Evolutionary conservation across 2,329 filamentous ascomycete genomes (phyloP), one percentile per base, ranked within the genome.

Genomic region (Aspergillus phoenicis): DNA sequence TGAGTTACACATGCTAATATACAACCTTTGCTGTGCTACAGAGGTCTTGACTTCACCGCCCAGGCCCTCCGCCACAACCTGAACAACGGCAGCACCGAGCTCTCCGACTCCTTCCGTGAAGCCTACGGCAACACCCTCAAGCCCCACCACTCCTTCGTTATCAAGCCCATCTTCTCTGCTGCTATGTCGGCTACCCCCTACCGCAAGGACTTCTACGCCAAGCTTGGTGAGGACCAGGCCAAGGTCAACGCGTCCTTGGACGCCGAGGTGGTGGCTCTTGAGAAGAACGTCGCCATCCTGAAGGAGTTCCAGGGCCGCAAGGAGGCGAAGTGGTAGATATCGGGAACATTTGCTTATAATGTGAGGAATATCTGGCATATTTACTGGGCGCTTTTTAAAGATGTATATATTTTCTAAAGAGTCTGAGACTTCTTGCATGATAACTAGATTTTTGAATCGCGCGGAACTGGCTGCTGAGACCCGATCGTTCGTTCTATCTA

Each of bases 151-250:
- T 87, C 84, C 74, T 93, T 96, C 79, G 71, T 97, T 64, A 82
- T 97, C 71, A 97, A 96, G 85, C 92, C 92, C 63, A 84, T 97
- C 74, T 98, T 98, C 85, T 90, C 85, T 70, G 90, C 93, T 64
- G 94, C 94, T 76, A 97, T 99, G 93, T 86, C 87, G 69, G 93
- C 93, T 17, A 94, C 91, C 68, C 95, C 95, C 1, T 97, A 97
- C 84, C 87, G 94, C 69, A 91, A 91, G 76, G 91, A 94, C 78
- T 98, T 99, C 76, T 98, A 97, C 77, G 80, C 80, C 66, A 97
- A 97, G 85, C 83, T 99, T 47, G 93, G 66, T 30, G 63, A 70
- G 8, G 72, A 78, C 60, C 63, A 68, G 33, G 73, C 71, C 11
- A 86, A 89, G 77, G 89, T 95, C 52, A 70, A 83, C 54, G 73